Percentiles rank a stretch among this genome's conserved stretches.
phyloP scores from a whole-genome alignment of 2,329 filamentous ascomycete genomes.

The Colletotrichum abscissum region DNA sequence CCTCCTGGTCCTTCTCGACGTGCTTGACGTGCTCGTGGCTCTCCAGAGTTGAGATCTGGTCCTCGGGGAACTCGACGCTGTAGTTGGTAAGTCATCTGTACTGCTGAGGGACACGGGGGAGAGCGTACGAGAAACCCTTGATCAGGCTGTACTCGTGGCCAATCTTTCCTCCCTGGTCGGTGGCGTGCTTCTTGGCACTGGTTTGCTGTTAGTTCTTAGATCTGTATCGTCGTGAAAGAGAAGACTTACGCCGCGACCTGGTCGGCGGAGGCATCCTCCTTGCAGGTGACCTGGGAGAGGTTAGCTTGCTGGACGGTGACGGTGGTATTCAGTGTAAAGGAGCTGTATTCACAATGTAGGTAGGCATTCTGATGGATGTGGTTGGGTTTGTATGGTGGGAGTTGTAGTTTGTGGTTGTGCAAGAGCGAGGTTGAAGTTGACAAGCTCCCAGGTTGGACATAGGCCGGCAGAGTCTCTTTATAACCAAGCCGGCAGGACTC shows the following conservation, averaged over 20 bases:
- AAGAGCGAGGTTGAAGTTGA: not conserved
- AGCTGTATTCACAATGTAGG: slow-evolving; percentile 61
- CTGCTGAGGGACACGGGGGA: not conserved
- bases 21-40: slow-evolving; percentile 76
- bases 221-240: not conserved
- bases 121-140: slow-evolving; percentile 88
- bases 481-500: slow-evolving; percentile 14
- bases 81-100: slow-evolving; percentile 22
- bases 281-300: slow-evolving; percentile 77
- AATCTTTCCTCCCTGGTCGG: slow-evolving; percentile 84
- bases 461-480: slow-evolving; percentile 27
- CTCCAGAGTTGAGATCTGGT: slow-evolving; percentile 73
- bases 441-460: not conserved
- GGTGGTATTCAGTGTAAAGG: not conserved
- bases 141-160: slow-evolving; percentile 86
- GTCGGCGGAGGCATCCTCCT: slow-evolving; percentile 73
- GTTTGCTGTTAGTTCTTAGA: not conserved
- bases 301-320: slow-evolving; percentile 30
- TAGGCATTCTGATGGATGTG: slow-evolving; percentile 58
- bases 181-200: slow-evolving; percentile 82
- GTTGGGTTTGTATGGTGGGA: not conserved
- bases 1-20: slow-evolving; percentile 79
- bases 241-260: slow-evolving; percentile 74
- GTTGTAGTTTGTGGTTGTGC: not conserved
- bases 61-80: slow-evolving; percentile 80